Evolutionary conservation across 768 basidiomycete genomes (phyloP).

Genomic region (Rhizopogon sp.): DNA sequence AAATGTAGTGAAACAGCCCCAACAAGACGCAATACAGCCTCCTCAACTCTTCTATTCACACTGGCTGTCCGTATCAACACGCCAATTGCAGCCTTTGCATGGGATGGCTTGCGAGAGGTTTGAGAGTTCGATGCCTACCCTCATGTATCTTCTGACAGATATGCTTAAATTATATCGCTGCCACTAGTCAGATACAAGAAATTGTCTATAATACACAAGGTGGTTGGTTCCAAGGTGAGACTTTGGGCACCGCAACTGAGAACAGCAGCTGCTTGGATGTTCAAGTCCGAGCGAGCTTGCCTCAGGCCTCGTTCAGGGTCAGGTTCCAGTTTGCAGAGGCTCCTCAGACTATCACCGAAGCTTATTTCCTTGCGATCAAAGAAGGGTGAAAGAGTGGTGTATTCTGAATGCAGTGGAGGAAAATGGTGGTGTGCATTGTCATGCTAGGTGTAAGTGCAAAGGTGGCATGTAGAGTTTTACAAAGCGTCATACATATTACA

Average conservation of each 20-base stretch:
- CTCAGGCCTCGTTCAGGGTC: no score
- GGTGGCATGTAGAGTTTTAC: no score
- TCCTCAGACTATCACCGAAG: no score
- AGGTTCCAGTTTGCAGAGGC: no score
- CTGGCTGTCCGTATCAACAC: neutral
- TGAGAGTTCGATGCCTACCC: neutral
- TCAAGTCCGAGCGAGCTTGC: neutral
- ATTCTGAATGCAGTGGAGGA: no score
- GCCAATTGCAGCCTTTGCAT: neutral
- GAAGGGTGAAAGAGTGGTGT: no score
- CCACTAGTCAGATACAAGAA: neutral
- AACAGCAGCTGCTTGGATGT: neutral
- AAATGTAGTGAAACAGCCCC: neutral
- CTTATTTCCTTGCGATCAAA: no score
- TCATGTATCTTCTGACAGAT: neutral
- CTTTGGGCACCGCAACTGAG: neutral
- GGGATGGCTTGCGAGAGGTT: neutral
- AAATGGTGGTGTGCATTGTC: no score
- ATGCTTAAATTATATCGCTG: neutral
- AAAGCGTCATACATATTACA: no score
- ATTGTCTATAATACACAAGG: neutral
- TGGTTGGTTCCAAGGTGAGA: neutral
- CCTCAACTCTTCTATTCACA: neutral
- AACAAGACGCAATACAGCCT: neutral
- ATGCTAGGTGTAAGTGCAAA: no score